Conservation (phyloP, 805 yeast genomes). For the Ogataea wickerhamii region DNA sequence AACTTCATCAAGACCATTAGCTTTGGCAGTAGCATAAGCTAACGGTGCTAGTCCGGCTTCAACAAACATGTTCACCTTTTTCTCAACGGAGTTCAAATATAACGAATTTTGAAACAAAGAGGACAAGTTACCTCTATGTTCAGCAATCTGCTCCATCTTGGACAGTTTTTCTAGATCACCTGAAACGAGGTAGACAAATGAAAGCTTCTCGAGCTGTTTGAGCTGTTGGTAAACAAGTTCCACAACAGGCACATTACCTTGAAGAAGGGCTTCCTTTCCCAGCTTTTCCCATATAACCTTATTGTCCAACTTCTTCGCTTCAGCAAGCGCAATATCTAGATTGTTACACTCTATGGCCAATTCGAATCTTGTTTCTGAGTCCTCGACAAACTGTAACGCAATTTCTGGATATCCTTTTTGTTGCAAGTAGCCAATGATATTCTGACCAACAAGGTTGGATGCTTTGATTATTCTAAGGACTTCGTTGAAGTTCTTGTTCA, state of each 20-base stretch:
- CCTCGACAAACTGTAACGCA: constrained; percentile 95
- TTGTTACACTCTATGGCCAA: constrained; percentile 93
- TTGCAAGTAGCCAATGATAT: constrained; percentile 90
- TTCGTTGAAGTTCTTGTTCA: constrained; percentile 85
- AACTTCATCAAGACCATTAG: constrained; percentile 73
- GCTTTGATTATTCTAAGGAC: constrained; percentile 83
- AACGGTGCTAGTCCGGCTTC: constrained; percentile 80
- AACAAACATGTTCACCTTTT: constrained; percentile 69
- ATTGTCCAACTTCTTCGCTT: constrained; percentile 74
- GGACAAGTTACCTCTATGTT: constrained; percentile 74
- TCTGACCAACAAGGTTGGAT: constrained; percentile 94
- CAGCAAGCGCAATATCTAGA: constrained; percentile 78
- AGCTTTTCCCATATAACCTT: constrained; percentile 73
- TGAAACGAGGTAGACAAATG: constrained; percentile 80
- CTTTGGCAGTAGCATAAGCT: constrained; percentile 89
- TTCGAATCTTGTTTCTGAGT: constrained; percentile 93
- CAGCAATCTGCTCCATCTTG: constrained; percentile 88
- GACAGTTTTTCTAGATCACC: constrained; percentile 75
- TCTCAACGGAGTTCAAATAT: constrained; percentile 69
- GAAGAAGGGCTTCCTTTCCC: constrained; percentile 81
- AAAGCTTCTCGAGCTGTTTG: constrained; percentile 80
- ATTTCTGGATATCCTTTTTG: constrained; percentile 96
- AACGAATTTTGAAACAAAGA: constrained; percentile 81
- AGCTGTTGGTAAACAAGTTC: constrained; percentile 88
- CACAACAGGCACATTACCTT: constrained; percentile 82